Conservation (phyloP, 371 early-diverging fungal species). For the Umbelopsis sp. region DNA sequence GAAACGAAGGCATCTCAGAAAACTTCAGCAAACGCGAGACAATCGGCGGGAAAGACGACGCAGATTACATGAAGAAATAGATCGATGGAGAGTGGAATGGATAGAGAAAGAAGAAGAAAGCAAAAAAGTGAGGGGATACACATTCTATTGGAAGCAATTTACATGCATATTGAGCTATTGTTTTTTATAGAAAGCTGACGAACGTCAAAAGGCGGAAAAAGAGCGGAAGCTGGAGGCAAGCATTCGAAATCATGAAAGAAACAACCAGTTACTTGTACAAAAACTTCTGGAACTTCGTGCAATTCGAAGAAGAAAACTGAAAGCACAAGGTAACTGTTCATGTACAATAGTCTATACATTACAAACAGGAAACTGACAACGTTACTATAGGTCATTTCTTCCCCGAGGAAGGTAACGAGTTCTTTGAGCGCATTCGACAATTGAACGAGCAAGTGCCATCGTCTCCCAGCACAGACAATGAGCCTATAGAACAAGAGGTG, state of each 20-base stretch:
- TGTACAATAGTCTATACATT: not conserved
- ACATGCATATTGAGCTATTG: not conserved
- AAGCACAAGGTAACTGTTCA: slow-evolving; percentile 29
- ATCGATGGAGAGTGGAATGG: slow-evolving; percentile 31
- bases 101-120: slow-evolving; percentile 24
- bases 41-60: slow-evolving; percentile 25
- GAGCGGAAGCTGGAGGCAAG: slow-evolving; percentile 21
- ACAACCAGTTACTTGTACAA: slow-evolving; percentile 20
- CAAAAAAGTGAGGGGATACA: slow-evolving; percentile 22
- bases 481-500: slow-evolving; percentile 24
- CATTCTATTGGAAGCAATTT: too few species aligned
- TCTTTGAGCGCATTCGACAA: slow-evolving; percentile 43
- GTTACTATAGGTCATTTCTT: slow-evolving; percentile 49
- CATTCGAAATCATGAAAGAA: slow-evolving; percentile 15
- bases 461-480: slow-evolving; percentile 18
- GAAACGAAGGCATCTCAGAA: slow-evolving; percentile 27
- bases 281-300: slow-evolving; percentile 34
- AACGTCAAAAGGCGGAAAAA: slow-evolving; percentile 26
- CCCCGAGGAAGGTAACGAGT: slow-evolving; percentile 50
- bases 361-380: not conserved
- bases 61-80: slow-evolving; percentile 27
- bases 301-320: slow-evolving; percentile 34
- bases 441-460: slow-evolving; percentile 25
- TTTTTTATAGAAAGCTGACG: slow-evolving; percentile 3
- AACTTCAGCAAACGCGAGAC: slow-evolving; percentile 26